Conservation (phyloP, 441 rosid species). For the Euphorbia schlechtendalii region DNA sequence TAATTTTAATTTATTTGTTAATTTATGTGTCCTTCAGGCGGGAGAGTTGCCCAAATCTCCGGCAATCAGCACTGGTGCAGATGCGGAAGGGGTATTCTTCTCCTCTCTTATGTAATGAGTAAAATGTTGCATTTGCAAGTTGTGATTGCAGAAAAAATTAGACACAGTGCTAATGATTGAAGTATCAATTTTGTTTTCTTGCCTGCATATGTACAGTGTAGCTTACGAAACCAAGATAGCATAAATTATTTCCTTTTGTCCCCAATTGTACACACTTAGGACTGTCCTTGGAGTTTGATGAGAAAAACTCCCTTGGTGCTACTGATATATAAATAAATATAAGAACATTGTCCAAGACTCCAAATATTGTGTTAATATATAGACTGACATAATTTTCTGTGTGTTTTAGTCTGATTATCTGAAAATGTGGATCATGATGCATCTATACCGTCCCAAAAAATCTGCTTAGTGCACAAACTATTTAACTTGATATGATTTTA, state of each 20-base stretch:
- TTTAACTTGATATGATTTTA: background rate
- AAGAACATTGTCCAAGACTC: background rate
- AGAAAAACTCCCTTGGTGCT: background rate
- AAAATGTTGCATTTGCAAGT: background rate
- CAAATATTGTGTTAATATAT: too few species aligned
- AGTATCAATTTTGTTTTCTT: background rate
- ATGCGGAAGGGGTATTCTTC: constrained; percentile 44
- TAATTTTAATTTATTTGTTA: constrained; percentile 1
- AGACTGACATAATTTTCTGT: too few species aligned
- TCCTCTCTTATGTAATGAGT: background rate
- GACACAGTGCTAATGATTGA: background rate
- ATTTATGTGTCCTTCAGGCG: constrained; percentile 22
- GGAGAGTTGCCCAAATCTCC: constrained; percentile 39
- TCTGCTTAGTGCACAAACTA: background rate
- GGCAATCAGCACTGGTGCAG: constrained; percentile 28
- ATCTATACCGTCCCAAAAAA: background rate
- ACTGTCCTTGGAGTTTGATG: background rate
- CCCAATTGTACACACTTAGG: background rate
- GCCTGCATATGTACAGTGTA: background rate
- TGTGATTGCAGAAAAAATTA: background rate
- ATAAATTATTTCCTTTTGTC: background rate
- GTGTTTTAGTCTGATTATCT: too few species aligned
- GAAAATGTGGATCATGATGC: background rate
- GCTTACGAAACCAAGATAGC: background rate
- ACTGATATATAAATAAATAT: background rate